phyloP scores from a whole-genome alignment of 352 stramenopile species.

The Phytopythium ostracodes region DNA sequence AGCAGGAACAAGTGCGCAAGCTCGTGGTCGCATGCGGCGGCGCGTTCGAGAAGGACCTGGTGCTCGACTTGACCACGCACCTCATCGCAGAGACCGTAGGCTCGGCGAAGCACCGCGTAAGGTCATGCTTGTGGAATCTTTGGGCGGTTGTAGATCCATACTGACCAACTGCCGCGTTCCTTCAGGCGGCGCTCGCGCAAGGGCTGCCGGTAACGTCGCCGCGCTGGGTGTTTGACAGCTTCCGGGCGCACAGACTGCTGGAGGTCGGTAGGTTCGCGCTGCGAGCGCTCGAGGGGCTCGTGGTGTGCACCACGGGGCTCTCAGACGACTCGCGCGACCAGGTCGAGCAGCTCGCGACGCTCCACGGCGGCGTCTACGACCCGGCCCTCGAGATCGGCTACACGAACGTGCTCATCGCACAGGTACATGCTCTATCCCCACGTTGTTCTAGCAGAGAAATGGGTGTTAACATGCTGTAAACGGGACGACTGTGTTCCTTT shows the following conservation, averaged over 20 bases:
- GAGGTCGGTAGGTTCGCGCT: constrained; percentile 33
- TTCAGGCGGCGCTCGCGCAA: constrained; percentile 38
- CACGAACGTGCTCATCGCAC: constrained; percentile 61
- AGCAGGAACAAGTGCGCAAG: constrained; percentile 68
- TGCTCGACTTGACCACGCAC: constrained; percentile 44
- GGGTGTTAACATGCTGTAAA: too few species aligned
- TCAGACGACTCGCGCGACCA: constrained; percentile 42
- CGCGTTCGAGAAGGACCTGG: constrained; percentile 51
- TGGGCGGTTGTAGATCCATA: too few species aligned
- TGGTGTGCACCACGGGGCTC: constrained; percentile 64
- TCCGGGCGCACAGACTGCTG: constrained; percentile 36
- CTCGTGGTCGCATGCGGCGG: constrained; percentile 56
- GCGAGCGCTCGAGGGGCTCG: constrained; percentile 49
- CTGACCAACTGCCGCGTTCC: not conserved
- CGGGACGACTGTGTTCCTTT: constrained; percentile 5
- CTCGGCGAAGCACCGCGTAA: constrained; percentile 61
- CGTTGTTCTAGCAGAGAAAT: too few species aligned
- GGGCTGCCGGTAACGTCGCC: constrained; percentile 39
- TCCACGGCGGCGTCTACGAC: constrained; percentile 54
- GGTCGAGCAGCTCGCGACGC: constrained; percentile 38
- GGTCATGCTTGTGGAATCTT: too few species aligned
- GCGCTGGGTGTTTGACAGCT: constrained; percentile 72
- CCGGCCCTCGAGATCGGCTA: constrained; percentile 48
- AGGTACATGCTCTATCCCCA: constrained; percentile 15
- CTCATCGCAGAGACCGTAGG: constrained; percentile 58